Percentiles rank a stretch among this genome's conserved stretches.
Conservation (phyloP, 1,139 yeast genomes). For the Sugiyamaella japonica region DNA sequence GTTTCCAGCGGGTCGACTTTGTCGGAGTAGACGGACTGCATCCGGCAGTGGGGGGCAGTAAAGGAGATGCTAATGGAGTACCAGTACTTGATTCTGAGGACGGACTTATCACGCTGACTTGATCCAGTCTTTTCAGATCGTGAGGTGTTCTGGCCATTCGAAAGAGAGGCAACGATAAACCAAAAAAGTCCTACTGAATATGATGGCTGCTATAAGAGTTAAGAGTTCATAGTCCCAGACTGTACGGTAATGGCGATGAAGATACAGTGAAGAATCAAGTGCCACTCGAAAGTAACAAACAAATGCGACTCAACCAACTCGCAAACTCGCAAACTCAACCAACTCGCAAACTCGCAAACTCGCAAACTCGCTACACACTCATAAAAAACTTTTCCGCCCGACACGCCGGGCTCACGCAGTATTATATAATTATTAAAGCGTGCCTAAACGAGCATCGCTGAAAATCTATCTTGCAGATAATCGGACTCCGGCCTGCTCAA, state of each 20-base stretch:
- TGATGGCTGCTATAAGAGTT: neutral
- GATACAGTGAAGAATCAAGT: neutral
- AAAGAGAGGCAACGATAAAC: neutral
- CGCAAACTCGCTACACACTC: no score
- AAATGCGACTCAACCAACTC: neutral
- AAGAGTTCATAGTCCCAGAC: neutral
- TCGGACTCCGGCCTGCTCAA: conserved; percentile 1
- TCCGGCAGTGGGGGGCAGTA: conserved; percentile 1
- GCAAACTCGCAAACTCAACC: no score
- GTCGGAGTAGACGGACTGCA: conserved; percentile 9
- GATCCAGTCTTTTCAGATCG: neutral
- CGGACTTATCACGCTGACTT: neutral
- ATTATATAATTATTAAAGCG: no score
- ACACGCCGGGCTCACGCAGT: no score
- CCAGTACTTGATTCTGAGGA: neutral
- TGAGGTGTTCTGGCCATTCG: neutral
- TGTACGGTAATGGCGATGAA: neutral
- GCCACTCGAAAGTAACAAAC: no score
- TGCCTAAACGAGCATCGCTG: neutral
- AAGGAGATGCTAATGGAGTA: conserved; percentile 11
- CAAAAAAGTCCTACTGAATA: no score
- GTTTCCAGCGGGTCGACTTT: conserved; percentile 15
- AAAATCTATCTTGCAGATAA: neutral
- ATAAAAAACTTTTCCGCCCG: neutral
- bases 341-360: no score